Evolutionary conservation across 441 rosid species (phyloP).

Genomic region (Syzygium malaccense): DNA sequence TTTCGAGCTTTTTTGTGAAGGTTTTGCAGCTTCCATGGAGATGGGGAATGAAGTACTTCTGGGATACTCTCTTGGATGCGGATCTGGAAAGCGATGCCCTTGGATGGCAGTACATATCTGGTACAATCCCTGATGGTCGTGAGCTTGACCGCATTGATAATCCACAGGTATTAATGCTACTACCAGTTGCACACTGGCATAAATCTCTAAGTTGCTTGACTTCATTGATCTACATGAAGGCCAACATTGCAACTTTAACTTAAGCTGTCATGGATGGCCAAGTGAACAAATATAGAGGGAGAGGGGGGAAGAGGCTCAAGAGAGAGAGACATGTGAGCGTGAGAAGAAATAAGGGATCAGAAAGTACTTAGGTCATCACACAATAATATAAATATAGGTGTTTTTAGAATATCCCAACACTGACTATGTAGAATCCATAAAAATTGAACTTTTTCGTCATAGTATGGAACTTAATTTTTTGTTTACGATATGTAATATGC

Average conservation of each 20-base stretch:
- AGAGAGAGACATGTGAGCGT: too few species aligned
- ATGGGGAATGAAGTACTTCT: slow-evolving; percentile 99
- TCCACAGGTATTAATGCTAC: slow-evolving; percentile 56
- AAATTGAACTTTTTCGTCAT: too few species aligned
- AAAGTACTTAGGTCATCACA: too few species aligned
- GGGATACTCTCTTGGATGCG: slow-evolving; percentile 97
- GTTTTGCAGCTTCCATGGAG: slow-evolving; percentile 96
- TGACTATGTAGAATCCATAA: too few species aligned
- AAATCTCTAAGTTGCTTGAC: neutral
- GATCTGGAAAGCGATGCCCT: slow-evolving; percentile 96
- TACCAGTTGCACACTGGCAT: neutral
- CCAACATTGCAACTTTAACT: neutral
- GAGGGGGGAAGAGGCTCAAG: too few species aligned
- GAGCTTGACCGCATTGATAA: slow-evolving; percentile 88
- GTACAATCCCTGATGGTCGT: slow-evolving; percentile 90
- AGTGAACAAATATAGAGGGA: too few species aligned
- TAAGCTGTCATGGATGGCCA: neutral
- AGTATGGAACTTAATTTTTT: too few species aligned
- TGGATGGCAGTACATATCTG: slow-evolving; percentile 97
- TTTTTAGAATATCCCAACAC: too few species aligned
- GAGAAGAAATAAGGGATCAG: too few species aligned
- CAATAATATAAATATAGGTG: too few species aligned
- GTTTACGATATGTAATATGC: neutral
- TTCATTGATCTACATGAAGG: neutral
- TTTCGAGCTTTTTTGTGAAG: slow-evolving; percentile 96